phyloP scores from a whole-genome alignment of 495 filamentous ascomycete genomes.

The Extremus antarcticus region DNA sequence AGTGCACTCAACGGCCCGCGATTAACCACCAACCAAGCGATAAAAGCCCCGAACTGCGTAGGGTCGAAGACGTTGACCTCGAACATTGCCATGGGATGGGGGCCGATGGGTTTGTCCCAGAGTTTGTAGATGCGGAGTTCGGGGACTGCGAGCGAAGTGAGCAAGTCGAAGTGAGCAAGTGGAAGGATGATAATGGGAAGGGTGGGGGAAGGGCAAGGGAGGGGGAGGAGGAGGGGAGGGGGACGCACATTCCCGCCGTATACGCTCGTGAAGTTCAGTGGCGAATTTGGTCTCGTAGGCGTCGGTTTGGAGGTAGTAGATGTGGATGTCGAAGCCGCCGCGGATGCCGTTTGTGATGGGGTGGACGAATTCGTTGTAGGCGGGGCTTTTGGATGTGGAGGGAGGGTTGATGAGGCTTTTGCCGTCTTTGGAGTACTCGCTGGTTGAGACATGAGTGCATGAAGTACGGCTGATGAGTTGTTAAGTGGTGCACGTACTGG shows the following conservation, averaged over 20 bases:
- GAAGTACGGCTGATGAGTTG: background rate
- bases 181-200: background rate
- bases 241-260: constrained; percentile 63
- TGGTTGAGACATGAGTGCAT: background rate
- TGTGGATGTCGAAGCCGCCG: constrained; percentile 63
- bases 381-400: constrained; percentile 18
- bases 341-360: constrained; percentile 29
- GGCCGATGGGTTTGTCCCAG: constrained; percentile 68
- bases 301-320: constrained; percentile 56
- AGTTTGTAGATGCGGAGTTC: constrained; percentile 74
- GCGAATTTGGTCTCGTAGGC: constrained; percentile 53
- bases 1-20: constrained; percentile 70
- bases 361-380: constrained; percentile 25
- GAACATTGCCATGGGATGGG: constrained; percentile 80
- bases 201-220: background rate
- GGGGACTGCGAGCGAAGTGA: constrained; percentile 46
- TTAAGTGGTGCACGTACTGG: constrained; percentile 6
- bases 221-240: too few species aligned
- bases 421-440: constrained; percentile 27
- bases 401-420: constrained; percentile 31
- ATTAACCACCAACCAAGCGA: constrained; percentile 75
- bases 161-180: too few species aligned
- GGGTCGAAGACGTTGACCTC: constrained; percentile 84
- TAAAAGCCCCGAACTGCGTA: constrained; percentile 71
- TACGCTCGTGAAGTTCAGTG: constrained; percentile 60